Evolutionary conservation across 1,284 basidiomycete genomes (phyloP).

Genomic region (Ceratobasidium sp.): DNA sequence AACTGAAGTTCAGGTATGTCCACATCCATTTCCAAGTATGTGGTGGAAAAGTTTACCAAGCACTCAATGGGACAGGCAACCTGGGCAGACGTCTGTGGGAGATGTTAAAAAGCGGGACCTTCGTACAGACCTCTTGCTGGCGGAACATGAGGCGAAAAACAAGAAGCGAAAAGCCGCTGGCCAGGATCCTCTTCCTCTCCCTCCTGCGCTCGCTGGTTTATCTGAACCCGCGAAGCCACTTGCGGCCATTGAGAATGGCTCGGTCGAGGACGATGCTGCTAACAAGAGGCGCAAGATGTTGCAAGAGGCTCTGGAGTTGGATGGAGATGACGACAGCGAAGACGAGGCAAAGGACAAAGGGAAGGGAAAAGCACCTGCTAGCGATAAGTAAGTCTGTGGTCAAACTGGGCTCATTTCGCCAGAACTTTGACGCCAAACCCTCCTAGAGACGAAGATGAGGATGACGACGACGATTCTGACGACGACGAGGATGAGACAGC

Average conservation of each 20-base stretch:
- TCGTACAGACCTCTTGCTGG: conserved; percentile 77
- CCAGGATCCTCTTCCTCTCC: conserved; percentile 50
- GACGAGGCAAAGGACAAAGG: conserved; percentile 53
- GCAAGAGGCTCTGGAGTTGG: conserved; percentile 82
- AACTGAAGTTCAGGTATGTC: conserved; percentile 88
- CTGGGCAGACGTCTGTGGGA: conserved; percentile 76
- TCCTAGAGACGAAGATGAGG: conserved; percentile 53
- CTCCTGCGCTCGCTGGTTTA: conserved; percentile 47
- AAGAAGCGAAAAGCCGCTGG: conserved; percentile 91
- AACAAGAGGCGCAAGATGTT: conserved; percentile 81
- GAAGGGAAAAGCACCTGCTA: conserved; percentile 48
- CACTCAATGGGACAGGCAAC: conserved; percentile 61
- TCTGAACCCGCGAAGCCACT: conserved; percentile 51
- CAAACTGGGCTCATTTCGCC: background rate
- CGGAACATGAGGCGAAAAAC: conserved; percentile 82
- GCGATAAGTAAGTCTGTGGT: conserved; percentile 46
- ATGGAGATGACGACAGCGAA: conserved; percentile 82
- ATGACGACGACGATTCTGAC: conserved; percentile 58
- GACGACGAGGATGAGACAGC: conserved; percentile 92
- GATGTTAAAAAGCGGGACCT: conserved; percentile 84
- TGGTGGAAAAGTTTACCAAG: background rate
- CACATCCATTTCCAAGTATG: conserved; percentile 28
- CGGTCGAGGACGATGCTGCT: conserved; percentile 59
- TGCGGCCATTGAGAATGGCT: conserved; percentile 54
- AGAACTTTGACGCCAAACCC: conserved; percentile 38